These are phyloP conservation scores for Willaertia magna DNA, from an alignment of 208 protist genomes.

Conservation along the genomic window DNA sequence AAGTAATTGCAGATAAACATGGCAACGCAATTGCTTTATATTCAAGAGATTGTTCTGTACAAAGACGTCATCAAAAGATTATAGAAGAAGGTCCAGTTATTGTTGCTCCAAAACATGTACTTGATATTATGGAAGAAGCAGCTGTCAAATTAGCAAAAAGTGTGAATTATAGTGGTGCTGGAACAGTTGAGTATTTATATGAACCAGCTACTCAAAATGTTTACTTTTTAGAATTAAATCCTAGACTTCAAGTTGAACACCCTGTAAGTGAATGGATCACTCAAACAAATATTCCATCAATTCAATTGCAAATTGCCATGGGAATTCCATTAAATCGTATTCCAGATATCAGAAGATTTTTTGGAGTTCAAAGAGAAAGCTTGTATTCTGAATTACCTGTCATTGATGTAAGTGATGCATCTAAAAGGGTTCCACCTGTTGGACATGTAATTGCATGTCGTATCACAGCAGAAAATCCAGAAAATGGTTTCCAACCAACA, in stretches of 20 bases:
- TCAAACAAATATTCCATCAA: conserved; percentile 82
- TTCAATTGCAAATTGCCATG: conserved; percentile 89
- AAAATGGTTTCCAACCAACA: conserved; percentile 87
- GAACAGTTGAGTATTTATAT: conserved; percentile 95
- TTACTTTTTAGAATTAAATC: conserved; percentile 94
- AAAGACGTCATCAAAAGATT: conserved; percentile 93
- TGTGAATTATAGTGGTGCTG: conserved; percentile 77
- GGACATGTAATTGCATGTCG: conserved; percentile 87
- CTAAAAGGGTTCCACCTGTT: conserved; percentile 38
- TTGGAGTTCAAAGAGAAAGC: conserved; percentile 53
- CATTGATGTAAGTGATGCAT: conserved; percentile 69
- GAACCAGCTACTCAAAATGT: conserved; percentile 61
- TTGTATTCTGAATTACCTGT: conserved; percentile 17
- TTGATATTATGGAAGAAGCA: conserved; percentile 71
- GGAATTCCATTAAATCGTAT: conserved; percentile 83
- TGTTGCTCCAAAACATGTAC: conserved; percentile 52
- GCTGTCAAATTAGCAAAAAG: conserved; percentile 76
- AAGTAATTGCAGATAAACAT: conserved; percentile 82
- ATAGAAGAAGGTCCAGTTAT: conserved; percentile 90
- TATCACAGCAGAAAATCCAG: conserved; percentile 91
- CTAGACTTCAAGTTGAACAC: conserved; percentile 88
- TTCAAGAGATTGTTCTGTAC: conserved; percentile 93
- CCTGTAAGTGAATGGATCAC: conserved; percentile 91
- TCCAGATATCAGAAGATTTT: conserved; percentile 82
- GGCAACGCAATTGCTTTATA: conserved; percentile 79